Evolutionary conservation across 2,329 filamentous ascomycete genomes (phyloP), one percentile per base, ranked within the genome.

Genomic region (Aspergillus tanneri): DNA sequence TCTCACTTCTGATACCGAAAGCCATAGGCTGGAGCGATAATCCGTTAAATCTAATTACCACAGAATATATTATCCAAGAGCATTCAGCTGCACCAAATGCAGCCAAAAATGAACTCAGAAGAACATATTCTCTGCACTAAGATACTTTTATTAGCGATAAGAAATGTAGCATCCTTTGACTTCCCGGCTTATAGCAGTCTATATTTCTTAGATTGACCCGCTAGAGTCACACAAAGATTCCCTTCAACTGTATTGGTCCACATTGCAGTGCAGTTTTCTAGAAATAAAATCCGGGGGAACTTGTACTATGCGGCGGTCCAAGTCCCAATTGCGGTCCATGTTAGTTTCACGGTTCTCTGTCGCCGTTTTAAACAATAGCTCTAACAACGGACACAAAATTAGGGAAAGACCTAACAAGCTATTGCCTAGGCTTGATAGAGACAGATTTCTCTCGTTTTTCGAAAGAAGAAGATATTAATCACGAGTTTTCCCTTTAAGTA

Each of bases 1-100:
- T 50, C 19, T 59, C 57, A 10, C 53, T 64, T 45, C 56, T 58
- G 11, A 56, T 64, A 27, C 61, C 59, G 2, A 53, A 56, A 24
- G 41, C 63, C 25, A 44, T 62, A 3, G 59, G 53, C 19, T 66
- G 57, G 63, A 59, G 38, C 23, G 58, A 59, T 42, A 27, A 62
- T 47, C 43, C 55, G 8, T 53, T 52, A 19, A 72, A 67, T 57
- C 48, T 59, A 7, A 60, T 70, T 35, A 62, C 67, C 4, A 60
- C 58, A 8, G 68, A 72, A 53, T 72, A 72, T 42, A 71, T 72
- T 22, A 68, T 73, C 47, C 64, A 70, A 59, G 64, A 70, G 50
- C 60, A 71, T 55, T 40, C 55, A 59, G 18, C 41, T 72, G 47
- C 61, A 67, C 38, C 43, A 67, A 48, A 50, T 43, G 23, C 69